These are phyloP conservation scores for Sporisorium scitamineum DNA, from an alignment of 1,284 basidiomycete species.

Conservation along the genomic window DNA sequence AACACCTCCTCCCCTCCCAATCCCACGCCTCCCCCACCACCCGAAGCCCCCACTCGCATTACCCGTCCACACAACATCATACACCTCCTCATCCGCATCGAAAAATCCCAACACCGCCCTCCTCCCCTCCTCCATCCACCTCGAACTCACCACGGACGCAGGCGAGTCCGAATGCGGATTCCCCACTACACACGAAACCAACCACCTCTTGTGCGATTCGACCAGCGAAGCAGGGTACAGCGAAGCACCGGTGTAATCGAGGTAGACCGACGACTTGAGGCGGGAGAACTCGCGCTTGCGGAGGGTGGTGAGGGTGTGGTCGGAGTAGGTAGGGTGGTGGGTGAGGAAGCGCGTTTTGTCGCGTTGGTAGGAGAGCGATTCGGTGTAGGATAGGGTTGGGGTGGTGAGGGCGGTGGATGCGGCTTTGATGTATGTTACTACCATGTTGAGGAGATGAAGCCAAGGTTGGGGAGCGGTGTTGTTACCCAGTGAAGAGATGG, in stretches of 20 bases:
- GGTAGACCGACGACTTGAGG: constrained; percentile 15
- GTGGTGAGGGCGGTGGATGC: constrained; percentile 4
- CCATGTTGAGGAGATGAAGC: constrained; percentile 4
- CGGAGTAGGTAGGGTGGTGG: constrained; percentile 6
- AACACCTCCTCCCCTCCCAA: neutral
- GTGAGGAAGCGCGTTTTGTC: constrained; percentile 10
- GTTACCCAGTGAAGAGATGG: too few relatives aligned
- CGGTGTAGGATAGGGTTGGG: neutral
- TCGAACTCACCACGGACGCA: neutral
- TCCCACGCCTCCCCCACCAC: constrained; percentile 34
- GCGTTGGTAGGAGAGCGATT: constrained; percentile 12
- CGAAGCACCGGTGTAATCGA: constrained; percentile 34
- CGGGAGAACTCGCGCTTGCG: constrained; percentile 27
- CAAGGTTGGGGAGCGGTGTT: too few relatives aligned
- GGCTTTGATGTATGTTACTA: constrained; percentile 18
- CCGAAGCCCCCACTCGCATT: constrained; percentile 31
- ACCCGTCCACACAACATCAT: constrained; percentile 37
- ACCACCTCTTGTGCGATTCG: neutral
- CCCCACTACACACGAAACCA: constrained; percentile 7
- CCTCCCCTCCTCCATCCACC: constrained; percentile 12
- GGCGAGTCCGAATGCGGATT: constrained; percentile 41
- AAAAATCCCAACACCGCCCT: constrained; percentile 22
- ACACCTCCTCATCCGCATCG: constrained; percentile 19
- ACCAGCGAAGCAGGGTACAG: constrained; percentile 16
- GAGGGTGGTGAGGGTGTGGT: constrained; percentile 2